phyloP scores from a whole-genome alignment of 2,329 filamentous ascomycete genomes.

The Diaporthe caulivora region DNA sequence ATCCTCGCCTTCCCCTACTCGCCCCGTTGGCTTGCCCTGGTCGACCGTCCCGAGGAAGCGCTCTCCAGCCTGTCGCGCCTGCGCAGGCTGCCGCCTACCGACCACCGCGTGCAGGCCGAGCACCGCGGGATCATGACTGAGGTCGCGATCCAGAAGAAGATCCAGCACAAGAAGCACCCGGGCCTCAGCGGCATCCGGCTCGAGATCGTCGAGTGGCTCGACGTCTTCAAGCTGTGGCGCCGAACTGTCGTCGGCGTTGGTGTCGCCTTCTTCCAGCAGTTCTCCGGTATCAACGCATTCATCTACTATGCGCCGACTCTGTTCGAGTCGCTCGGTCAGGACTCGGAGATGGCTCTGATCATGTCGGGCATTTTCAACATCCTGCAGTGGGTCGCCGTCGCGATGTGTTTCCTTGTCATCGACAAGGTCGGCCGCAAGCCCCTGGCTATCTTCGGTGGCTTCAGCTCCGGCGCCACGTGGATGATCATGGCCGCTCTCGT shows the following conservation, averaged over 20 bases:
- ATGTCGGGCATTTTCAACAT: slow-evolving; percentile 53
- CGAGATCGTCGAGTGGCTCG: slow-evolving; percentile 58
- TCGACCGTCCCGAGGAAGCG: slow-evolving; percentile 31
- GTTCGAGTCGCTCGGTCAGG: slow-evolving; percentile 48
- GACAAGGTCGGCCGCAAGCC: slow-evolving; percentile 60
- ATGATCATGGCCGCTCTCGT: slow-evolving; percentile 65
- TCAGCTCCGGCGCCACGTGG: slow-evolving; percentile 63
- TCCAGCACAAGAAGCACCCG: slow-evolving; percentile 24
- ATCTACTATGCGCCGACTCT: slow-evolving; percentile 63
- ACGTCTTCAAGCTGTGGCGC: slow-evolving; percentile 58
- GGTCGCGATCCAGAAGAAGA: slow-evolving; percentile 47
- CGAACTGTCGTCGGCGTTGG: slow-evolving; percentile 58
- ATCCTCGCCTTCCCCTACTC: slow-evolving; percentile 49
- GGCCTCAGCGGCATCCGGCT: slow-evolving; percentile 24
- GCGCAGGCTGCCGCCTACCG: slow-evolving; percentile 14
- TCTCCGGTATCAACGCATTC: slow-evolving; percentile 65
- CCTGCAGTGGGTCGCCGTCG: slow-evolving; percentile 60
- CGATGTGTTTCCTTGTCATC: slow-evolving; percentile 60
- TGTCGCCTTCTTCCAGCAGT: slow-evolving; percentile 66
- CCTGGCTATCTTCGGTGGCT: slow-evolving; percentile 58
- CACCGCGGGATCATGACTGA: slow-evolving; percentile 39
- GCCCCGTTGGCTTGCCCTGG: slow-evolving; percentile 37
- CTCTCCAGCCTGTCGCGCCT: slow-evolving; percentile 24
- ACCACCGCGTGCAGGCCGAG: slow-evolving; percentile 40
- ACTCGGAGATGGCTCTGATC: slow-evolving; percentile 31